Base-by-base conservation (phyloP, 805 yeast species). In the Saccharomycopsis babjevae region DNA sequence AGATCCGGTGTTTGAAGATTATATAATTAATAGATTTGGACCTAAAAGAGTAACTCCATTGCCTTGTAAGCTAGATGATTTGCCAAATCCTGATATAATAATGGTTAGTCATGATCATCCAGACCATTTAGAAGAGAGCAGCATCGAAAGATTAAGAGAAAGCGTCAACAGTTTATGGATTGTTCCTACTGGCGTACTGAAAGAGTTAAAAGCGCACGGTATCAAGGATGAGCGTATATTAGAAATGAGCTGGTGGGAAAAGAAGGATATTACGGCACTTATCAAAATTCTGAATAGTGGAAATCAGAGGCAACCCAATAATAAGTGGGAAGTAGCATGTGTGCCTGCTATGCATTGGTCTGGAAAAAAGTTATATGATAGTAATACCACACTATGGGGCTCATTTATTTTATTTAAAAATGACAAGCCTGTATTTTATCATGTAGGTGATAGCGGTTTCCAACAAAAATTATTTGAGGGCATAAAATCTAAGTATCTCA, bases 261-360 rank as follows among this genome's bases (percentile, higher is more conserved):
- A 79, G 34, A 77, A 78, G 18, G 74, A 82, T 1, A 63, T 84
- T n/a, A 18, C 56, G 3, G 5, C 6, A 11, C 20, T 13, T 11
- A 22, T 55, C 15, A 43, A 43, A 15, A 25, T 25, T 7, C 28
- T n/a, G 20, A 54, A 6, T 28, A 36, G n/a, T 38, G 20, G 61
- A 65, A 10, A 66, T 68, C 1, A 70, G 69, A 22, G 69, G 72
- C 7, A n/a, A 18, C 7, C 18, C 11, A 68, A 69, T 5, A 84
- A 84, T 62, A 76, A 76, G 6, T 91, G 86, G 75, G 91, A 89
- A 66, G 76, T 93, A 18, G 92, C 89, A 1, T 89, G 97, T 71
- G 81, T 94, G 0, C 98, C 98, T 0, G 90, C 97, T 0, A 86
- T 87, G 96, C 98, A 93, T 72, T 93, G 98, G 98, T 88, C 96